Percentiles rank a stretch among this genome's conserved stretches.
These are phyloP conservation scores for peach (Prunus persica) DNA, from an alignment of 306 rosid species.

Conservation along the genomic window DNA sequence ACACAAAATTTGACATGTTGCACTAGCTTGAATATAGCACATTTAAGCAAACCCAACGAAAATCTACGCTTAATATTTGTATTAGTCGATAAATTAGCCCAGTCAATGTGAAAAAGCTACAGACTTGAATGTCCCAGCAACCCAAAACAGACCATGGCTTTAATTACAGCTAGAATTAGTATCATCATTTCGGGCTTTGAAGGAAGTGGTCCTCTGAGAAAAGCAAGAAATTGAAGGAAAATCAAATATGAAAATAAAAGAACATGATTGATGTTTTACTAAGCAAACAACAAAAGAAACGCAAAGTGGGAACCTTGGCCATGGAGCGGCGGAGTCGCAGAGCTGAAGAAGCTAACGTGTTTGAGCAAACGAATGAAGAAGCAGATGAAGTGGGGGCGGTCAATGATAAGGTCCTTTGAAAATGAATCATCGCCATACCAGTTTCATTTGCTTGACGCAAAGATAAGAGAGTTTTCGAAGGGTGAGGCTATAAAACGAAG, in stretches of 20 bases:
- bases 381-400: slow-evolving; percentile 23
- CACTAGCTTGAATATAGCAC: neutral
- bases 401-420: slow-evolving; percentile 49
- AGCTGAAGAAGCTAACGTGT: slow-evolving; percentile 33
- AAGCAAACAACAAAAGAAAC: neutral
- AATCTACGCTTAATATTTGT: neutral
- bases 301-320: slow-evolving; percentile 39
- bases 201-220: neutral
- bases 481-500: neutral
- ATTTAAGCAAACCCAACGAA: neutral
- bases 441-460: slow-evolving; percentile 27
- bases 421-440: slow-evolving; percentile 45
- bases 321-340: slow-evolving; percentile 41
- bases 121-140: neutral
- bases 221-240: neutral
- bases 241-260: neutral
- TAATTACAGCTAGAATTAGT: neutral
- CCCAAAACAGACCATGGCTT: neutral
- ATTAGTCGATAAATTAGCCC: neutral
- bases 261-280: neutral
- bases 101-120: neutral
- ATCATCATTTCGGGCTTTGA: neutral
- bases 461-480: neutral
- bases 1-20: neutral
- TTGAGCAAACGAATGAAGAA: slow-evolving; percentile 31